These are phyloP conservation scores for Desmodesmus armatus DNA, from an alignment of 139 green algal genomes.

Conservation along the genomic window DNA sequence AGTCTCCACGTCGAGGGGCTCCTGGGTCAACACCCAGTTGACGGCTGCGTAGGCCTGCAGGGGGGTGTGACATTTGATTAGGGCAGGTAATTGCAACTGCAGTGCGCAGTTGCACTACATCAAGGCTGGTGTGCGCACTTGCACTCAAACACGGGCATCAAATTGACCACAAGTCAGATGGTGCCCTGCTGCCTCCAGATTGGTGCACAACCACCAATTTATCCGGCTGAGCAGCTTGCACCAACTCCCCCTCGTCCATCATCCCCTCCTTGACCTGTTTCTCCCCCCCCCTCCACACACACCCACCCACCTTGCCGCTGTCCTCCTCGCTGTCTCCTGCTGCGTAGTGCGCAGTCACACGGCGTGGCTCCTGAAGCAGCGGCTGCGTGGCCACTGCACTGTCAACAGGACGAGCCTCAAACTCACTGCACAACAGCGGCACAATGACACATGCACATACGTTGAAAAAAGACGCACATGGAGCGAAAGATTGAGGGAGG, in stretches of 20 bases:
- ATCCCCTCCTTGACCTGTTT: too few species aligned
- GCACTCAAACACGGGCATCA: not conserved
- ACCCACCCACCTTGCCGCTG: constrained; percentile 69
- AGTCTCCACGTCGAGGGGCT: constrained; percentile 91
- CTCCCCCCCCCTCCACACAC: too few species aligned
- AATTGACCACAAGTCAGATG: not conserved
- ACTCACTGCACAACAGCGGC: constrained; percentile 76
- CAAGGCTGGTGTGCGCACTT: not conserved
- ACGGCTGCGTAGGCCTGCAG: constrained; percentile 85
- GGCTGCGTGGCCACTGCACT: constrained; percentile 83
- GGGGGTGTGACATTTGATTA: not conserved
- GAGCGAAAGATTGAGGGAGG: too few species aligned
- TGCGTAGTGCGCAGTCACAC: constrained; percentile 67
- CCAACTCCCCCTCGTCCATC: too few species aligned
- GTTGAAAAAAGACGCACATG: too few species aligned
- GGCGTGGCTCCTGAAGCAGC: constrained; percentile 53
- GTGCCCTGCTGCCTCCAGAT: too few species aligned
- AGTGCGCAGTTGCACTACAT: not conserved
- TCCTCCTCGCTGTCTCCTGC: constrained; percentile 76
- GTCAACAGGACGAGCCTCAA: constrained; percentile 80
- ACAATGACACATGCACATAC: too few species aligned
- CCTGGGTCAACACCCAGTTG: constrained; percentile 94
- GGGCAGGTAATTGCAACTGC: not conserved
- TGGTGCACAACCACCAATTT: too few species aligned
- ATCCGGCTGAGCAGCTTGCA: too few species aligned